Conservation (phyloP, 2,329 filamentous ascomycete genomes). For the Penicillium sp. region DNA sequence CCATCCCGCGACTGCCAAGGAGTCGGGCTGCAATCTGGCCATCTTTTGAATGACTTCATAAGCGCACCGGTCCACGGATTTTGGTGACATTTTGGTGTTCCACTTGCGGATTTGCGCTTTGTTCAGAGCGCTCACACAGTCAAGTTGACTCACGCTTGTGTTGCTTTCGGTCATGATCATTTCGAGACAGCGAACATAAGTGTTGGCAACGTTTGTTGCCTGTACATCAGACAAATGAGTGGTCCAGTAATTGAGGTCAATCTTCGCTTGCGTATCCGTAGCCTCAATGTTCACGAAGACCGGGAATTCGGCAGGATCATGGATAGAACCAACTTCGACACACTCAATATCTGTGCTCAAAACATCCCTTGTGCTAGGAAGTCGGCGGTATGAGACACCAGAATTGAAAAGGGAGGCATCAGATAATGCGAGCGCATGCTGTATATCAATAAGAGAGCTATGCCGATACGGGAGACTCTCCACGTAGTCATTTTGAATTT, state of each 20-base stretch:
- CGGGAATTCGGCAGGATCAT: constrained; percentile 46
- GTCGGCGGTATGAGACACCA: constrained; percentile 43
- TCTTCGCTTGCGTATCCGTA: constrained; percentile 34
- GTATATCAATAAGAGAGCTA: constrained; percentile 43
- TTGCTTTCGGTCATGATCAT: constrained; percentile 35
- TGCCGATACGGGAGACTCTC: constrained; percentile 42
- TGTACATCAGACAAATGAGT: constrained; percentile 35
- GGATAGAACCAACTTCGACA: constrained; percentile 33
- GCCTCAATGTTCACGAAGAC: constrained; percentile 46
- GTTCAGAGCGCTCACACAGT: constrained; percentile 36
- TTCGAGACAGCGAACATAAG: constrained; percentile 33
- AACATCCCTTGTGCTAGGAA: constrained; percentile 27
- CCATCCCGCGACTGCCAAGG: constrained; percentile 27
- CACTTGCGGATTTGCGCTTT: constrained; percentile 24
- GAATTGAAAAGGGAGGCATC: constrained; percentile 43
- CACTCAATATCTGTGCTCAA: constrained; percentile 30
- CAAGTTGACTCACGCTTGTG: constrained; percentile 27
- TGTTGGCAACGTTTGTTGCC: constrained; percentile 34
- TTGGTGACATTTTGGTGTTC: constrained; percentile 22
- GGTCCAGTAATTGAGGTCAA: constrained; percentile 41
- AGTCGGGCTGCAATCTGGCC: constrained; percentile 17
- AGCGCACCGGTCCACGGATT: constrained; percentile 22
- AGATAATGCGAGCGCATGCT: constrained; percentile 38
- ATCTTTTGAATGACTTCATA: constrained; percentile 26
- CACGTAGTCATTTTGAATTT: constrained; percentile 44